These are phyloP conservation scores for Talaromyces adpressus DNA, from an alignment of 495 filamentous ascomycete species.

Conservation along the genomic window DNA sequence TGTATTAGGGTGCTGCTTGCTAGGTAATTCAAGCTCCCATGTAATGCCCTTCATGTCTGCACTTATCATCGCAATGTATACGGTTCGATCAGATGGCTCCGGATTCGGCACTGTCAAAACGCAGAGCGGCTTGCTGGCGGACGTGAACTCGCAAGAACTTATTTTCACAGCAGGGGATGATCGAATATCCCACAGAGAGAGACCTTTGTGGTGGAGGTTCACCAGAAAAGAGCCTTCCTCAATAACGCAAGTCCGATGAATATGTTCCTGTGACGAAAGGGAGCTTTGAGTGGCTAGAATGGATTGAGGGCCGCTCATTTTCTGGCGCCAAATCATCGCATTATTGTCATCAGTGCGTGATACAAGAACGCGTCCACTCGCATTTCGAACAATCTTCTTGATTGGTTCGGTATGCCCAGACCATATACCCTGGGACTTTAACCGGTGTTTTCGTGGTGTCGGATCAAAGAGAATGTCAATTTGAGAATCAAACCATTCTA, in stretches of 20 bases:
- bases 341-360: slow-evolving; percentile 76
- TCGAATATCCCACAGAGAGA: slow-evolving; percentile 78
- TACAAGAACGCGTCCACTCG: slow-evolving; percentile 68
- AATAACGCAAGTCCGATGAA: slow-evolving; percentile 75
- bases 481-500: slow-evolving; percentile 73
- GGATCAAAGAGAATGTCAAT: slow-evolving; percentile 80
- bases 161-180: slow-evolving; percentile 46
- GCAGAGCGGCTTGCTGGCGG: slow-evolving; percentile 71
- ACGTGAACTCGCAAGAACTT: slow-evolving; percentile 50
- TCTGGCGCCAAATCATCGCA: slow-evolving; percentile 78
- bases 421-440: slow-evolving; percentile 57
- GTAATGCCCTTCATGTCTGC: slow-evolving; percentile 78
- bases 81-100: slow-evolving; percentile 35
- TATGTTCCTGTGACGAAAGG: slow-evolving; percentile 64
- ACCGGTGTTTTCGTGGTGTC: slow-evolving; percentile 54
- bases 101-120: slow-evolving; percentile 68
- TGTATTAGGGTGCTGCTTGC: slow-evolving; percentile 20
- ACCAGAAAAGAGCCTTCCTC: slow-evolving; percentile 70
- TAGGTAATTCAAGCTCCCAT: slow-evolving; percentile 64
- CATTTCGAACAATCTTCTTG: slow-evolving; percentile 79
- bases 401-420: slow-evolving; percentile 78
- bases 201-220: slow-evolving; percentile 67
- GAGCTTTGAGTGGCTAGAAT: slow-evolving; percentile 60
- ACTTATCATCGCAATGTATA: slow-evolving; percentile 74
- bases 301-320: slow-evolving; percentile 31